A percentile compares a stretch with the other conserved stretches of the same genome.
phyloP scores from a whole-genome alignment of 2,329 filamentous ascomycete genomes.

The Ceratocystis papillata region DNA sequence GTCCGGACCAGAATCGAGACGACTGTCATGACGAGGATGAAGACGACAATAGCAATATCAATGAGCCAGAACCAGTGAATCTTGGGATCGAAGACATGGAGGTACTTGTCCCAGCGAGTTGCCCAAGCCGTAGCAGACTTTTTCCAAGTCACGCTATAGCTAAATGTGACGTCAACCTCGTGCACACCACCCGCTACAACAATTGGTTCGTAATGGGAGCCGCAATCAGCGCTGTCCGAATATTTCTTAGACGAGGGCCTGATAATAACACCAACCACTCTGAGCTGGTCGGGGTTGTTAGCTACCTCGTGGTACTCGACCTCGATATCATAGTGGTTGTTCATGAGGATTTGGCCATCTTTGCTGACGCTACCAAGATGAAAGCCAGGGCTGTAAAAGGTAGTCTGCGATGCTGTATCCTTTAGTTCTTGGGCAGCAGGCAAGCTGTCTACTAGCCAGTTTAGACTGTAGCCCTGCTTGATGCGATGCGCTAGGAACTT shows the following conservation, averaged over 20 bases:
- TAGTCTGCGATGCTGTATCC: slow-evolving; percentile 63
- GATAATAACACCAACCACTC: slow-evolving; percentile 87
- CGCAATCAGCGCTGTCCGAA: slow-evolving; percentile 53
- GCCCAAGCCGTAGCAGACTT: slow-evolving; percentile 81
- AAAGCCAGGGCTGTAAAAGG: slow-evolving; percentile 89
- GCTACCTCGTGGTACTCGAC: slow-evolving; percentile 83
- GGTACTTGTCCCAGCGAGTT: slow-evolving; percentile 96
- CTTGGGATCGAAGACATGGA: slow-evolving; percentile 93
- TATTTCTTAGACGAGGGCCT: slow-evolving; percentile 63
- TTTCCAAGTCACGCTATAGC: slow-evolving; percentile 86
- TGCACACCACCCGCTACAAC: slow-evolving; percentile 47
- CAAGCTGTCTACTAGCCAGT: slow-evolving; percentile 91
- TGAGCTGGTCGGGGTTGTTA: slow-evolving; percentile 52
- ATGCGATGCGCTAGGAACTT: slow-evolving; percentile 77
- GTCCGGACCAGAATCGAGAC: slow-evolving; percentile 83
- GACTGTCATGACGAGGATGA: slow-evolving; percentile 83
- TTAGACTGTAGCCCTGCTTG: slow-evolving; percentile 75
- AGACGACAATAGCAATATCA: slow-evolving; percentile 88
- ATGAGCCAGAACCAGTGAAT: slow-evolving; percentile 99
- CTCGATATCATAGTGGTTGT: slow-evolving; percentile 93
- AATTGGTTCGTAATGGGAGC: slow-evolving; percentile 46
- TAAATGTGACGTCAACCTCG: slow-evolving; percentile 62
- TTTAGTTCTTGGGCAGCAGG: slow-evolving; percentile 76
- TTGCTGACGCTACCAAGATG: slow-evolving; percentile 49
- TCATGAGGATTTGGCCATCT: slow-evolving; percentile 48